Conservation (phyloP, 495 filamentous ascomycete species). For the Clavariopsis aquatica region DNA sequence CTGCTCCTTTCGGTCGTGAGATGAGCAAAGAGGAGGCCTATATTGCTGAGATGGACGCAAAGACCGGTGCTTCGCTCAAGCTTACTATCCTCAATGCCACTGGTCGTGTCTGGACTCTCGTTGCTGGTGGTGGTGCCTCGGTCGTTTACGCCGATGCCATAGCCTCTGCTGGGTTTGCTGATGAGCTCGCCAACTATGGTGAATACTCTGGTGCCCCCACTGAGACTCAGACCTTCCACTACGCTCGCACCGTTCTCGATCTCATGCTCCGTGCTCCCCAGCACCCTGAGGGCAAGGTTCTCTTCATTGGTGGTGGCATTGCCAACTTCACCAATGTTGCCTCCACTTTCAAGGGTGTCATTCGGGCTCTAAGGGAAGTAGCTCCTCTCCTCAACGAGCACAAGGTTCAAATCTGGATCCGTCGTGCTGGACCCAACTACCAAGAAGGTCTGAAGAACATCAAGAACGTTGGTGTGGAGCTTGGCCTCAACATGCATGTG, state of each 20-base stretch:
- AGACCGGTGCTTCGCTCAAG: constrained; percentile 98
- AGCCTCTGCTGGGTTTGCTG: constrained; percentile 91
- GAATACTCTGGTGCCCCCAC: constrained; percentile 99
- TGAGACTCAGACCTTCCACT: constrained; percentile 98
- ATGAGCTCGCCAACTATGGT: constrained; percentile 98
- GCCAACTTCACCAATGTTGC: constrained; percentile 99
- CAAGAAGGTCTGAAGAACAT: constrained; percentile 99
- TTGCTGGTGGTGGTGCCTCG: constrained; percentile 98
- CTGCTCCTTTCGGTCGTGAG: constrained; percentile 97
- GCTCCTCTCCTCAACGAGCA: constrained; percentile 85
- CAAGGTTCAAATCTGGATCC: constrained; percentile 99
- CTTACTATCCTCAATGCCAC: constrained; percentile 89
- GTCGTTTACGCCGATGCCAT: constrained; percentile 99
- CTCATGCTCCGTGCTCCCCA: constrained; percentile 93
- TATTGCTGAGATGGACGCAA: constrained; percentile 97
- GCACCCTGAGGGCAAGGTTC: constrained; percentile 88
- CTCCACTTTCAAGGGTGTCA: constrained; percentile 99
- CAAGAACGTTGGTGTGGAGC: constrained; percentile 90
- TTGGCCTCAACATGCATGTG: constrained; percentile 91
- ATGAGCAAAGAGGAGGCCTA: constrained; percentile 97
- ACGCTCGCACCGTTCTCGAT: constrained; percentile 93
- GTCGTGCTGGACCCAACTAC: constrained; percentile 98
- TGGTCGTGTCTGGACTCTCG: constrained; percentile 95
- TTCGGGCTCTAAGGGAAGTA: constrained; percentile 92
- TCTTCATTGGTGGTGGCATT: constrained; percentile 99